These are phyloP conservation scores for Aegilops sharonensis DNA, from an alignment of 176 grass and related monocot genomes.

Conservation along the genomic window DNA sequence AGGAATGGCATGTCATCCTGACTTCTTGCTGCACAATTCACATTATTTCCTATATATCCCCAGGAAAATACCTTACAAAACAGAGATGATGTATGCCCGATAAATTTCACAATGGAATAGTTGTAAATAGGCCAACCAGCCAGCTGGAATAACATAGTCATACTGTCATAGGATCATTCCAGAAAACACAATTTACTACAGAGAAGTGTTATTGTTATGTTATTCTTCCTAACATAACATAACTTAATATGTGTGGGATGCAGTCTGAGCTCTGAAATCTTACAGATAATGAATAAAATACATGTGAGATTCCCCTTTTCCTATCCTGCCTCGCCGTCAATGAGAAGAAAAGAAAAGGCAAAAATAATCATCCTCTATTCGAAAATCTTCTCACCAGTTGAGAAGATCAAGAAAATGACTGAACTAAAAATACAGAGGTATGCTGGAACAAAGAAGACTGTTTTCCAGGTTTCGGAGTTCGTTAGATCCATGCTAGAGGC, in stretches of 20 bases:
- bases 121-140: not conserved
- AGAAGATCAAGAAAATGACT: slow-evolving; percentile 22
- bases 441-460: not conserved
- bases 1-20: not conserved
- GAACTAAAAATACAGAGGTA: slow-evolving; percentile 21
- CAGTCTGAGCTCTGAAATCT: slow-evolving; percentile 25
- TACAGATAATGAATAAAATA: slow-evolving; percentile 14
- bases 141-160: not conserved
- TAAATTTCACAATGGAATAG: not conserved
- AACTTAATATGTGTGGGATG: slow-evolving; percentile 12
- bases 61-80: not conserved
- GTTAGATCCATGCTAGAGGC: slow-evolving; percentile 8
- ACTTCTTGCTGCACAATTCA: not conserved
- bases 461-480: not conserved
- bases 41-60: not conserved
- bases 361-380: slow-evolving; percentile 24
- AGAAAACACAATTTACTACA: not conserved
- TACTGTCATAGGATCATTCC: not conserved
- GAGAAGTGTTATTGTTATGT: not conserved
- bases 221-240: not conserved
- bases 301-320: slow-evolving; percentile 12
- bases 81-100: too few relatives aligned
- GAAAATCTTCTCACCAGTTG: slow-evolving; percentile 1
- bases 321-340: slow-evolving; percentile 23
- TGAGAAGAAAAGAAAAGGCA: not conserved